A percentile compares a stretch with the other conserved stretches of the same genome.
phyloP scores from a whole-genome alignment of 2,329 filamentous ascomycete genomes.

The Drechmeria coniospora region DNA sequence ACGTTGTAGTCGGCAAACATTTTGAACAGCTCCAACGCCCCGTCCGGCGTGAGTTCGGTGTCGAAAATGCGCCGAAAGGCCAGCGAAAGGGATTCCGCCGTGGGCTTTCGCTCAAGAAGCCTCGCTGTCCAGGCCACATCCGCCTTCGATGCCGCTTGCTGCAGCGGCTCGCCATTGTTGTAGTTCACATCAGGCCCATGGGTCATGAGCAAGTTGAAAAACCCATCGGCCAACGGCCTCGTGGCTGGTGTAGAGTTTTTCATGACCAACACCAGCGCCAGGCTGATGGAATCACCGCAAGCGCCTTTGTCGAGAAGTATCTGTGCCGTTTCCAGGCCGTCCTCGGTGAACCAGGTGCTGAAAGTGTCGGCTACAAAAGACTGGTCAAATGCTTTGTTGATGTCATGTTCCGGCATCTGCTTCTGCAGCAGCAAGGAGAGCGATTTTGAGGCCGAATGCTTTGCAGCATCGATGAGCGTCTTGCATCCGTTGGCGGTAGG shows the following conservation, averaged over 20 bases:
- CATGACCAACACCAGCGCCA: slow-evolving; percentile 30
- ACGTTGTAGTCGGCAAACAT: slow-evolving; percentile 35
- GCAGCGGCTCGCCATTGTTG: slow-evolving; percentile 36
- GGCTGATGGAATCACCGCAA: slow-evolving; percentile 26
- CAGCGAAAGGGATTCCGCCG: slow-evolving; percentile 30
- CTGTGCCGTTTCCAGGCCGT: slow-evolving; percentile 29
- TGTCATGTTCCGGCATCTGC: slow-evolving; percentile 25
- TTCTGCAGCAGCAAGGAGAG: slow-evolving; percentile 26
- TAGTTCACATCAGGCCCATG: slow-evolving; percentile 32
- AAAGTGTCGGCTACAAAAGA: slow-evolving; percentile 27
- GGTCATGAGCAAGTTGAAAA: slow-evolving; percentile 23
- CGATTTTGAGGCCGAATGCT: slow-evolving; percentile 20
- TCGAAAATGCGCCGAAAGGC: slow-evolving; percentile 43
- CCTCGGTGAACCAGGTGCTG: slow-evolving; percentile 28
- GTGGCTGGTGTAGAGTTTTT: slow-evolving; percentile 23
- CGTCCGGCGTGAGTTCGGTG: slow-evolving; percentile 31
- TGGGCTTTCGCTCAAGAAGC: slow-evolving; percentile 34
- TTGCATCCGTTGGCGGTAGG: slow-evolving; percentile 35
- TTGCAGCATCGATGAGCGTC: slow-evolving; percentile 33
- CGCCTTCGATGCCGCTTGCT: slow-evolving; percentile 35
- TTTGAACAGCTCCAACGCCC: slow-evolving; percentile 32
- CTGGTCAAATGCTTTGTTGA: slow-evolving; percentile 27
- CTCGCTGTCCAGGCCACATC: slow-evolving; percentile 32
- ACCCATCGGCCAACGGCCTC: slow-evolving; percentile 24
- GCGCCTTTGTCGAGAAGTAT: slow-evolving; percentile 35